Evolutionary conservation across 106 monocot genomes (phyloP), one percentile per base, ranked within the genome.

Genomic region (Vanilla planifolia): DNA sequence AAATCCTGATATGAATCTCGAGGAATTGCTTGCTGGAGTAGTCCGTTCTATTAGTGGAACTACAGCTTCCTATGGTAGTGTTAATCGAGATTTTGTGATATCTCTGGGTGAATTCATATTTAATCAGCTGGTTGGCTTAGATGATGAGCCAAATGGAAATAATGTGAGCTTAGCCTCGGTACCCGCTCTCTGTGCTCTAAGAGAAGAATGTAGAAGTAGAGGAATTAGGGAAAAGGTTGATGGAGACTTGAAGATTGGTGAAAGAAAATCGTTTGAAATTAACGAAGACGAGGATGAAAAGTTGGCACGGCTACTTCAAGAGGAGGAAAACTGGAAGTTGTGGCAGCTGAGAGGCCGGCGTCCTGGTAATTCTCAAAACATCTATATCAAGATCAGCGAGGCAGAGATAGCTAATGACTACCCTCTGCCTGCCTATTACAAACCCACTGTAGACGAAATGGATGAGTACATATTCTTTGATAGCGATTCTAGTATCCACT

Each of bases 361-460:
- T 19, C 27, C 63, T 13, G 45, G 29, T 5, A 59, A 46, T 63
- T 67, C 64, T 45, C 51, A 77, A 29, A 96, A 77, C 46, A 65
- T 84, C 45, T 96, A 96, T 55, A 85, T 96, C 19, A 96, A 96
- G 55, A 96, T 96, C 37, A 91, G 80, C 73, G 96, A 96, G 68
- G 74, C 76, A 63, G 96, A 96, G 70, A 91, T 96, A 63, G 84
- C 96, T 7, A 96, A 96, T 55, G 96, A 96, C 56, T 96, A 96
- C 61, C 96, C 96, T 37, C 35, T 96, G 40, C 96, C 96, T 67
- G 78, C 87, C 59, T 96, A 91, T 66, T 96, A 96, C 62, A 91
- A 82, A 59, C 86, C 96, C 19, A 35, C 58, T 26, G 76, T 72
- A 24, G 51, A 83, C 67, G 96, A 96, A 77, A 91, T 75, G 79